Evolutionary conservation across 2,329 filamentous ascomycete species (phyloP), one percentile per base, ranked within the genome.

Genomic region (Chalaropsis ovoidea): DNA sequence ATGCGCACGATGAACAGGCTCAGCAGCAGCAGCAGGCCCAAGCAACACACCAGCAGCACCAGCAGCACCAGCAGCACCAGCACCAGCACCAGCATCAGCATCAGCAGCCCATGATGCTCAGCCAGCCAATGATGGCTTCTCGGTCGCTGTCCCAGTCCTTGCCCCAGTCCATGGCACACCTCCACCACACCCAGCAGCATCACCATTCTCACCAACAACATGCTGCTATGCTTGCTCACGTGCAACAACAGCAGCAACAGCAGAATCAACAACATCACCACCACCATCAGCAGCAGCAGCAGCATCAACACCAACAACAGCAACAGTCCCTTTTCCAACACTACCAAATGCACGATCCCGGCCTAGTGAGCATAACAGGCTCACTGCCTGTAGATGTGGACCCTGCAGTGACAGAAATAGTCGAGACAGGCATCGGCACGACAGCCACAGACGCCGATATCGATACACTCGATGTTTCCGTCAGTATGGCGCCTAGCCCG

Each of bases 81-180:
- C 61, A 63, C 3, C 65, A 43, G 13, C 65, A 62, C 19, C 63
- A 64, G 56, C 65, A 61, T 5, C 62, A 62, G 52, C 67, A 54
- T 63, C 67, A 68, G 64, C 67, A 60, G 65, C 69, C 35, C 67
- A 62, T 64, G 39, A 66, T 61, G 65, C 65, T 49, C 42, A 61
- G 61, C 61, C 61, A 62, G 22, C 17, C 54, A 58, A n/a, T 39
- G 27, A 35, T 58, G 31, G 17, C 54, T 17, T 19, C 54, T 11
- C 52, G 27, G 11, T 17, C 52, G 13, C 17, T 56, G 27, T 35
- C 52, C 24, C 52, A 58, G 31, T 35, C 52, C 15, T 35, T 58
- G 22, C 27, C 52, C 27, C 54, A 58, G 54, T 58, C 54, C 31
- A 58, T 58, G 17, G 27, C 54, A 35, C 54, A 58, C 24, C 15